These are phyloP conservation scores for Amanita jacksonii DNA, from an alignment of 768 basidiomycete species.

Conservation along the genomic window DNA sequence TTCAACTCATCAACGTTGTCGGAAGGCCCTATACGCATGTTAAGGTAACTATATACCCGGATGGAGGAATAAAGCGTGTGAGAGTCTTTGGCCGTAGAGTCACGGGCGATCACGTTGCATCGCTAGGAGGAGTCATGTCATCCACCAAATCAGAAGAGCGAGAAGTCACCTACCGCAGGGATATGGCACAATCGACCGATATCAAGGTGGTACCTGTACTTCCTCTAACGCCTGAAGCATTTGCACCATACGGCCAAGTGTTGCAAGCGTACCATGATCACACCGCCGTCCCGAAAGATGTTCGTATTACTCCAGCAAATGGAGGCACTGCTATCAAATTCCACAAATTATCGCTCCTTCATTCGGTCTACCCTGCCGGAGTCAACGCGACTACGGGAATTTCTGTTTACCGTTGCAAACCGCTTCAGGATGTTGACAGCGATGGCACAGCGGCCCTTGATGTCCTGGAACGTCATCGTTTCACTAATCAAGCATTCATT, in stretches of 20 bases:
- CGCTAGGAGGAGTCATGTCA: neutral
- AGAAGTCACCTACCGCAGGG: neutral
- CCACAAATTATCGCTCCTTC: constrained; percentile 77
- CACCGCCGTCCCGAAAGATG: constrained; percentile 54
- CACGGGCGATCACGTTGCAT: constrained; percentile 8
- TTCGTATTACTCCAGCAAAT: constrained; percentile 75
- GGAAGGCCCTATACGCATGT: constrained; percentile 68
- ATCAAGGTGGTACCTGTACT: constrained; percentile 37
- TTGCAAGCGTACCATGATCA: constrained; percentile 77
- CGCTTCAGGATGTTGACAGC: constrained; percentile 30
- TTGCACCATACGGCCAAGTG: constrained; percentile 84
- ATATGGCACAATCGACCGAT: constrained; percentile 1
- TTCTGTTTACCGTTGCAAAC: constrained; percentile 79
- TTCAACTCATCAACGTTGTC: constrained; percentile 65
- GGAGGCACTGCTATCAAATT: constrained; percentile 88
- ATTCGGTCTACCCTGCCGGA: constrained; percentile 52
- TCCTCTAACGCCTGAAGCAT: constrained; percentile 77
- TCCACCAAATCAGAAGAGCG: neutral
- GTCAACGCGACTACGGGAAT: constrained; percentile 55
- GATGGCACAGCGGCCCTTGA: constrained; percentile 49
- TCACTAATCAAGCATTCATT: constrained; percentile 87
- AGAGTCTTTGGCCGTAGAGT: constrained; percentile 61
- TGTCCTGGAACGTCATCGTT: constrained; percentile 83
- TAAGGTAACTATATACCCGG: constrained; percentile 83
- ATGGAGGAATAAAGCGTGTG: constrained; percentile 94